phyloP scores from a whole-genome alignment of 352 stramenopile genomes.

The Phytophthora fragariaefolia region DNA sequence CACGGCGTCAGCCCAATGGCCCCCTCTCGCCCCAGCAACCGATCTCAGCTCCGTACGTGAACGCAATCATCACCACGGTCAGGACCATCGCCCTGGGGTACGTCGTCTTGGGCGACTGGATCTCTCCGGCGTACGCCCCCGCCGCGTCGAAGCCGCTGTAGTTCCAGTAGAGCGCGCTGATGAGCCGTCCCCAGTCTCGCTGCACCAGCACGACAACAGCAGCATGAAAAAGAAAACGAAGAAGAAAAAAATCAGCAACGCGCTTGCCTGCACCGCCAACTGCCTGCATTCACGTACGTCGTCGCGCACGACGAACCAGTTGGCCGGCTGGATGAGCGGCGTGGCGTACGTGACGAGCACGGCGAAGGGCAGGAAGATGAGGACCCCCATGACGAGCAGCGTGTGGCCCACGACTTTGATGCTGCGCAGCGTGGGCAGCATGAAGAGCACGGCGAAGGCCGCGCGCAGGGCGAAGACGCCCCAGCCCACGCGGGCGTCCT shows the following conservation, averaged over 20 bases:
- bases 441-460: constrained; percentile 68
- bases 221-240: no score
- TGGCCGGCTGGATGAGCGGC: constrained; percentile 67
- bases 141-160: constrained; percentile 83
- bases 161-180: constrained; percentile 86
- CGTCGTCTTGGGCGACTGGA: constrained; percentile 69
- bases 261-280: neutral
- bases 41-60: no score
- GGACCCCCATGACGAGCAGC: constrained; percentile 63
- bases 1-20: neutral
- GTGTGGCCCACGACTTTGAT: constrained; percentile 78
- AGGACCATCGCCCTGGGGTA: constrained; percentile 83
- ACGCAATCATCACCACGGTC: constrained; percentile 74
- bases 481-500: constrained; percentile 29
- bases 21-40: neutral
- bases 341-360: constrained; percentile 56
- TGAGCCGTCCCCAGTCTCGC: constrained; percentile 65
- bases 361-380: constrained; percentile 76
- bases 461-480: constrained; percentile 56
- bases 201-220: constrained; percentile 25
- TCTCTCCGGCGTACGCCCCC: constrained; percentile 76
- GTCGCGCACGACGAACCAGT: constrained; percentile 74
- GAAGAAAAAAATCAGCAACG: neutral
- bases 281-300: constrained; percentile 39
- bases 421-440: constrained; percentile 71